Base-by-base conservation (phyloP, 768 basidiomycete genomes). In the Rhizopogon roseolus region DNA sequence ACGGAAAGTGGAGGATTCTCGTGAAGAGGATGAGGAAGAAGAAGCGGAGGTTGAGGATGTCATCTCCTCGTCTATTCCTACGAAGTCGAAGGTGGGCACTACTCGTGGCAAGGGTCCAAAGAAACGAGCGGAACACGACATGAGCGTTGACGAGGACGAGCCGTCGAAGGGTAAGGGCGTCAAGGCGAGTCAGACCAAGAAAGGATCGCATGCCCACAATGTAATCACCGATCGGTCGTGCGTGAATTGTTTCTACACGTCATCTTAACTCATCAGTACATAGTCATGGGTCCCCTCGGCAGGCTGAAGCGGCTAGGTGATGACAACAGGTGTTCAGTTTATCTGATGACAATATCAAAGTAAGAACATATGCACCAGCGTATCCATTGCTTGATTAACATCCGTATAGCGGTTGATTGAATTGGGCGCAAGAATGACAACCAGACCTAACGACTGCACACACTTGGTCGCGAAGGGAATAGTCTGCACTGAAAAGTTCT, bases 401-500 rank as follows among this genome's bases (percentile, higher is more conserved):
- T 40, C 13, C 37, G 39, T 46, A 41, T 54, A 93, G 92, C 70
- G 68, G 4, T 66, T 95, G 36, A 68, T 65, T 1, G 83, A 80
- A 60, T 66, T 94, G 0, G 93, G 92, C 0, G 85, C 81, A 7
- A 83, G 79, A 57, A 72, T 84, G 54, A 82, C 82, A 6, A 75
- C 77, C 2, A 78, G 81, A 34, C 75, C 86, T 0, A 62, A 67
- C 1, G 84, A 91, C 51, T 91, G 87, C 61, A 96, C 92, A 0
- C 90, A 95, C 69, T 76, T 97, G 11, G 67, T 96, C 44, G 81
- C 82, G 9, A 80, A 78, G 34, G 73, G 75, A 27, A 73, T 95
- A 25, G 82, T 86, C 6, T 81, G 93, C 5, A 96, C 94, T 1
- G 89, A 93, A 64, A 97, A 96, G 66, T 88, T 96, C 64, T 74